A percentile compares a stretch with the other conserved stretches of the same genome.
These are phyloP conservation scores for Chrysoporthe austroafricana DNA, from an alignment of 2,329 filamentous ascomycete genomes.

Conservation along the genomic window DNA sequence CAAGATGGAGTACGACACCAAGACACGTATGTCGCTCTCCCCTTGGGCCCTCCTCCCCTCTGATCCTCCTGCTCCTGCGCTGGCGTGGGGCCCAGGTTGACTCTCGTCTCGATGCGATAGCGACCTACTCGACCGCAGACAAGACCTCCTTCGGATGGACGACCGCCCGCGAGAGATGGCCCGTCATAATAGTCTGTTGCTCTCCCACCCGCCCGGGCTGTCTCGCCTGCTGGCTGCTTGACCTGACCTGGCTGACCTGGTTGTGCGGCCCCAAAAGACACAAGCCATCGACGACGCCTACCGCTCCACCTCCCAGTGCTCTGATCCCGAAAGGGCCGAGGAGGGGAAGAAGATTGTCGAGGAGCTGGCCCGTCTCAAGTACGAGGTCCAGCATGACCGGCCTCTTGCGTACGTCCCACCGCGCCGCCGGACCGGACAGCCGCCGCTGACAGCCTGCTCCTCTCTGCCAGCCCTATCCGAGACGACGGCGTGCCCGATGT, in stretches of 20 bases:
- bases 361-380: conserved; percentile 82
- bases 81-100: neutral
- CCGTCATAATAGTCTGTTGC: conserved; percentile 77
- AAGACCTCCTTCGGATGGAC: conserved; percentile 83
- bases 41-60: conserved; percentile 3
- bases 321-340: conserved; percentile 65
- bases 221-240: neutral
- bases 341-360: conserved; percentile 89
- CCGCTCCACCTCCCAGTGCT: conserved; percentile 64
- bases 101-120: conserved; percentile 47
- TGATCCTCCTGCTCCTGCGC: conserved; percentile 1
- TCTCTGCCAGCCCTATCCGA: conserved; percentile 61
- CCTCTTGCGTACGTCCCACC: conserved; percentile 66
- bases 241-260: neutral
- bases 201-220: neutral
- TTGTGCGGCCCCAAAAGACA: conserved; percentile 59
- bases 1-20: conserved; percentile 74
- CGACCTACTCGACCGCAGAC: conserved; percentile 78
- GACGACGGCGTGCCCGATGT: conserved; percentile 82
- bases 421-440: neutral
- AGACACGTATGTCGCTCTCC: conserved; percentile 62
- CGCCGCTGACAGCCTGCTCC: conserved; percentile 19
- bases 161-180: conserved; percentile 88
- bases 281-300: conserved; percentile 94
- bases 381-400: conserved; percentile 91